A percentile compares a stretch with the other conserved stretches of the same genome.
These are phyloP conservation scores for Penicillium odoratum DNA, from an alignment of 495 filamentous ascomycete species.

Conservation along the genomic window DNA sequence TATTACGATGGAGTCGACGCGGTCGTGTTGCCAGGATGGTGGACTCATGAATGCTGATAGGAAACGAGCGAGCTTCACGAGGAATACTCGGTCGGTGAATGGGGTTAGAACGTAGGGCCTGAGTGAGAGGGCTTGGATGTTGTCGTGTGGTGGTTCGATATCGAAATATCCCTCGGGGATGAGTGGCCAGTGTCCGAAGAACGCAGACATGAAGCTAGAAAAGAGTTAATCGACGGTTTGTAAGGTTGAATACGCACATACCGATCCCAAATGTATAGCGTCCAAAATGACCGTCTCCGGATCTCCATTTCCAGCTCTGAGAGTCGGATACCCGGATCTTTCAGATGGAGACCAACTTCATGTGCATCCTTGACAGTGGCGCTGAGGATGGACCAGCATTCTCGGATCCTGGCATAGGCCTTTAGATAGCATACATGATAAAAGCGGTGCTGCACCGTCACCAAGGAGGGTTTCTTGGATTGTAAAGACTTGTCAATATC, in stretches of 20 bases:
- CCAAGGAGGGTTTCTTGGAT: constrained; percentile 8
- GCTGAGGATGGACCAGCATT: constrained; percentile 19
- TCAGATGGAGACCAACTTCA: constrained; percentile 20
- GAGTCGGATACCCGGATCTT: constrained; percentile 12
- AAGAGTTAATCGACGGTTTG: neutral
- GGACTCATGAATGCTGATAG: constrained; percentile 23
- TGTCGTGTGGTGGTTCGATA: constrained; percentile 19
- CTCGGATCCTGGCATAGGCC: constrained; percentile 15
- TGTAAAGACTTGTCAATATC: constrained; percentile 13
- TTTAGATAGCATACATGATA: constrained; percentile 19
- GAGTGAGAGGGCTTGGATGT: constrained; percentile 4
- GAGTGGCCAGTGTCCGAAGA: constrained; percentile 22
- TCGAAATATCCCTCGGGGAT: constrained; percentile 26
- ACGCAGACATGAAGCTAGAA: constrained; percentile 18
- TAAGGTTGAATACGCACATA: constrained; percentile 2
- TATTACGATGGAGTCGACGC: constrained; percentile 9
- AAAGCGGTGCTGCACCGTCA: constrained; percentile 19
- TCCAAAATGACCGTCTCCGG: constrained; percentile 22
- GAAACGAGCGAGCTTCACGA: constrained; percentile 20
- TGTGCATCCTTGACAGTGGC: constrained; percentile 20
- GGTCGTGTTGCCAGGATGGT: constrained; percentile 21
- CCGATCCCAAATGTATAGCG: constrained; percentile 21
- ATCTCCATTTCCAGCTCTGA: constrained; percentile 22
- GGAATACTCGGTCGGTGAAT: constrained; percentile 21
- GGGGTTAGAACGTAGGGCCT: constrained; percentile 17